phyloP scores from a whole-genome alignment of 805 yeast species.

The Metschnikowia corniflorae region DNA sequence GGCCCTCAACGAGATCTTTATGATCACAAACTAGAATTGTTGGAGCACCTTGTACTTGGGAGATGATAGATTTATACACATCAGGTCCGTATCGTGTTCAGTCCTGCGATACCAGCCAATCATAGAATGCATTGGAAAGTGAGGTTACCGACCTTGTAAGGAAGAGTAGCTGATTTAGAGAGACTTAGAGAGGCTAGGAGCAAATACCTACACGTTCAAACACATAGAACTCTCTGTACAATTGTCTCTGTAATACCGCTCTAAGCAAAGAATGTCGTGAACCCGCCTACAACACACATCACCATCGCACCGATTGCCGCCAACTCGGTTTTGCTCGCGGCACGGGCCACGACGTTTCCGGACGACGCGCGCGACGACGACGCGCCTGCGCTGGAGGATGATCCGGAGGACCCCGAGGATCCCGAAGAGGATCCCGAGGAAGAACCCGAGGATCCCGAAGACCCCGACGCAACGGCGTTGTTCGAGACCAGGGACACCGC shows the following conservation, averaged over 20 bases:
- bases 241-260: too few relatives aligned
- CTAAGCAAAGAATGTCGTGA: slow-evolving; percentile 33
- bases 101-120: too few relatives aligned
- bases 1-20: slow-evolving; percentile 88
- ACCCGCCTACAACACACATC: slow-evolving; percentile 44
- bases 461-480: slow-evolving; percentile 15
- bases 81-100: too few relatives aligned
- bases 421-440: slow-evolving; percentile 19
- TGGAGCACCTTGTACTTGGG: too few relatives aligned
- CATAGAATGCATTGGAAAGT: too few relatives aligned
- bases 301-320: slow-evolving; percentile 31
- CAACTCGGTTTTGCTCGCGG: slow-evolving; percentile 30
- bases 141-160: too few relatives aligned
- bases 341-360: slow-evolving; percentile 21
- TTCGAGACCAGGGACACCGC: slow-evolving; percentile 18
- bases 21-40: slow-evolving; percentile 63
- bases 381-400: slow-evolving; percentile 20
- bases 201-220: too few relatives aligned
- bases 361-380: slow-evolving; percentile 19
- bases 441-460: slow-evolving; percentile 21
- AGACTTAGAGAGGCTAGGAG: too few relatives aligned
- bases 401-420: slow-evolving; percentile 21
- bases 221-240: too few relatives aligned
- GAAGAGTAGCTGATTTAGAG: too few relatives aligned
- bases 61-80: too few relatives aligned